Conservation (phyloP, 345 rosid genomes). For the Euphorbia pulcherrima region DNA sequence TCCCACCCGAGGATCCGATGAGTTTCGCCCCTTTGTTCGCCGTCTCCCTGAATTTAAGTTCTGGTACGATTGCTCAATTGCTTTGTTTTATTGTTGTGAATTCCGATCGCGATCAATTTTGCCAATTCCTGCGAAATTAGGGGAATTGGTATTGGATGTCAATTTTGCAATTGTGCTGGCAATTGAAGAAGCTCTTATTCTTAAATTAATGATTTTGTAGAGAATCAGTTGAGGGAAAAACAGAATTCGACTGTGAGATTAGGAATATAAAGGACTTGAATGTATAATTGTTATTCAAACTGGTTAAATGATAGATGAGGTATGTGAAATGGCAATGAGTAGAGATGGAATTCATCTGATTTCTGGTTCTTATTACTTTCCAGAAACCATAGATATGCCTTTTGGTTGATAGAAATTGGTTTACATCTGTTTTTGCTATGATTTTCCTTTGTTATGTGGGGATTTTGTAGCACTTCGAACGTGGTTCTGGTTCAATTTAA, state of each 20-base stretch:
- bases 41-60: slow-evolving; percentile 91
- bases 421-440: not conserved
- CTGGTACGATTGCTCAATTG: slow-evolving; percentile 44
- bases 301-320: not conserved
- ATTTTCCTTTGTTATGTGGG: not conserved
- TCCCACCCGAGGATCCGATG: slow-evolving; percentile 88
- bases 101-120: not conserved
- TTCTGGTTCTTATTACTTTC: no score
- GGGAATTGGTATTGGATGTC: not conserved
- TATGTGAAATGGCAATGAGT: not conserved
- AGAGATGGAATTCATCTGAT: not conserved
- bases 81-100: no score
- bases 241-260: not conserved
- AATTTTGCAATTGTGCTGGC: not conserved
- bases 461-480: not conserved
- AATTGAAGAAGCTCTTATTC: not conserved
- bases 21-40: slow-evolving; percentile 89
- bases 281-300: no score
- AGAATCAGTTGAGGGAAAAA: not conserved
- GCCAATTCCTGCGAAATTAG: not conserved
- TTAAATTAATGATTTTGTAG: not conserved
- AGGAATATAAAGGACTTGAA: not conserved
- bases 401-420: not conserved
- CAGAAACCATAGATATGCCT: not conserved
- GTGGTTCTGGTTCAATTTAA: slow-evolving; percentile 3